Base-by-base conservation (phyloP, 176 grass and related monocot genomes). In the Chrysopogon serrulatus region DNA sequence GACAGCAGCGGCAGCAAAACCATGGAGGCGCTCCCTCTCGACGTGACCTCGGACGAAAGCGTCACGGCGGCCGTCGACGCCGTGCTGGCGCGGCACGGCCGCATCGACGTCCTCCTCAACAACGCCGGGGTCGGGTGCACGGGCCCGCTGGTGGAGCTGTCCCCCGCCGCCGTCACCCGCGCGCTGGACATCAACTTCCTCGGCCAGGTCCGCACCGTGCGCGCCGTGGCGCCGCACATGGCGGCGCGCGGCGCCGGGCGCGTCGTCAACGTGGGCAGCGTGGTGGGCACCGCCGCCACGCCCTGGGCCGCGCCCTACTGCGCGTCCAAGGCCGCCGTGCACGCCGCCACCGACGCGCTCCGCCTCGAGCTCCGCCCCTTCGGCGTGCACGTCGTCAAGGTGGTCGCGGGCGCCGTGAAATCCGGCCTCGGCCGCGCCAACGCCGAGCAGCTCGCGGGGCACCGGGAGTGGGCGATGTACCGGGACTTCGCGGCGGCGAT, bases 91-190 rank as follows among this genome's bases (percentile, higher is more conserved):
- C 19, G 51, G 0, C 76, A 86, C 69, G 87, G 87, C 0, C 87
- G 87, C 74, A 19, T 92, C 14, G 90, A 90, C 82, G 85, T 95
- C 51, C 82, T 95, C 5, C 62, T 90, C 14, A 95, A 92, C 73
- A 92, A 92, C 85, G 93, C 87, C 39, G 90, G 93, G 11, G 8
- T 92, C 69, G 87, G 90, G 61, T 77, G 82, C 78, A 92, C 90
- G 2, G 93, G 90, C 28, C 90, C 93, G 16, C 84, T 95, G 1
- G 93, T 78, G 0, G 90, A 95, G 82, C 87, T 95, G 10, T 5
- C 24, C 6, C 6, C 26, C 15, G 87, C 76, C 15, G 44, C 68
- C 4, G 60, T 95, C 31, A 36, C 72, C 0, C 82, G 84, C 12
- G 83, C 87, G 23, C 15, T 84, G 69, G 90, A 92, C 69, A 79